phyloP scores from a whole-genome alignment of 192 early-diverging fungal species.

The Coemansia sp. region DNA sequence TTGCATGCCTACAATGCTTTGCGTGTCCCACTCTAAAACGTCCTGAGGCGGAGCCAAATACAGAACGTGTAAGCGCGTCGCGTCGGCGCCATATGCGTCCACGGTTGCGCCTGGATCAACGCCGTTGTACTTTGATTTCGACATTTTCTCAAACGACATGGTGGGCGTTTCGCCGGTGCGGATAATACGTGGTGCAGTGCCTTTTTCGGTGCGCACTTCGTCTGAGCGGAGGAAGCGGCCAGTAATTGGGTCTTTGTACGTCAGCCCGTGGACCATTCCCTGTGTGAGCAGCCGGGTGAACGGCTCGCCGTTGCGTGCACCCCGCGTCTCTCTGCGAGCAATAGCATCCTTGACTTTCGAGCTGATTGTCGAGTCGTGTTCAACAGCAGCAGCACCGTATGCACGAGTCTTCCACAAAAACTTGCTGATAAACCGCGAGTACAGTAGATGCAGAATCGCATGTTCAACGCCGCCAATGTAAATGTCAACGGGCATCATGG shows the following conservation, averaged over 20 bases:
- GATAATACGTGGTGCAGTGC: constrained; percentile 58
- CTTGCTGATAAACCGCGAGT: constrained; percentile 88
- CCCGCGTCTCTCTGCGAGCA: constrained; percentile 34
- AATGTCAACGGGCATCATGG: constrained; percentile 78
- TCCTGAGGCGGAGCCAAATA: constrained; percentile 88
- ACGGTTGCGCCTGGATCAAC: constrained; percentile 72
- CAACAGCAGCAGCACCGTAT: constrained; percentile 19
- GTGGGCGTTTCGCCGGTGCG: constrained; percentile 60
- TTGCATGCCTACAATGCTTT: constrained; percentile 90
- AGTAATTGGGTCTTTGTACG: constrained; percentile 73
- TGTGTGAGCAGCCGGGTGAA: constrained; percentile 84
- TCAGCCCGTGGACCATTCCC: constrained; percentile 93
- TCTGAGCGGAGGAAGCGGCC: constrained; percentile 73
- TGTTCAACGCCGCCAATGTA: constrained; percentile 97
- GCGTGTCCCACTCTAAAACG: constrained; percentile 88
- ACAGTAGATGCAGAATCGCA: constrained; percentile 90
- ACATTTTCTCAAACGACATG: constrained; percentile 90
- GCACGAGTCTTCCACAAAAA: constrained; percentile 68
- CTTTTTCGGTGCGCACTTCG: constrained; percentile 54
- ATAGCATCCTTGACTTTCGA: constrained; percentile 15
- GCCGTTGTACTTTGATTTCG: constrained; percentile 95
- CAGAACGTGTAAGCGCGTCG: constrained; percentile 80
- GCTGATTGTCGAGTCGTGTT: not conserved
- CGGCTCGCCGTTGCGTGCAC: constrained; percentile 70
- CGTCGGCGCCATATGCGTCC: constrained; percentile 70